Evolutionary conservation across 768 basidiomycete species (phyloP).

Genomic region (Megacollybia marginata): DNA sequence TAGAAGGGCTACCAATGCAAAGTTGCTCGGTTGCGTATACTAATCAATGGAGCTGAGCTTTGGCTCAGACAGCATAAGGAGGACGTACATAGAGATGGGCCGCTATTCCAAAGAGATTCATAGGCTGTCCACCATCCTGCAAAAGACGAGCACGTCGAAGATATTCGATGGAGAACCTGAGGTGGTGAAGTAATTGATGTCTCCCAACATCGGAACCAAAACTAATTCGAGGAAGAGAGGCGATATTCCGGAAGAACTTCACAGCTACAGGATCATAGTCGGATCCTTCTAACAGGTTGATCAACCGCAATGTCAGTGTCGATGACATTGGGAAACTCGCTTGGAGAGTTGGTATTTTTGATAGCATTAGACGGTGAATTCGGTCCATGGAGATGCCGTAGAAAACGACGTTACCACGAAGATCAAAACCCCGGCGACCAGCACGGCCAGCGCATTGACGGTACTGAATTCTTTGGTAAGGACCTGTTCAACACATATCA

Average conservation of each 20-base stretch:
- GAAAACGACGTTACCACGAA: conserved; percentile 66
- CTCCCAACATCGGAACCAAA: conserved; percentile 47
- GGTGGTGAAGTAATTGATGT: conserved; percentile 54
- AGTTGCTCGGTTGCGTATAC: conserved; percentile 65
- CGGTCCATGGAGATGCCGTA: conserved; percentile 60
- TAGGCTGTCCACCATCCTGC: conserved; percentile 44
- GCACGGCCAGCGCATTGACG: conserved; percentile 72
- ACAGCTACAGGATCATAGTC: conserved; percentile 38
- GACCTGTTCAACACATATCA: background rate
- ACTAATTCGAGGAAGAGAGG: conserved; percentile 52
- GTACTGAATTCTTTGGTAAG: conserved; percentile 31
- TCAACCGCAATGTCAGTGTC: conserved; percentile 56
- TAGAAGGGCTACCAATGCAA: conserved; percentile 54
- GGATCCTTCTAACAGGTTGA: conserved; percentile 61
- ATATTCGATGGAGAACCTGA: conserved; percentile 68
- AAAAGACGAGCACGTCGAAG: conserved; percentile 51
- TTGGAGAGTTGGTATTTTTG: conserved; percentile 52
- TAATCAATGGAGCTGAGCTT: conserved; percentile 7
- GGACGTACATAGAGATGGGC: conserved; percentile 41
- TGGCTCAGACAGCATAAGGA: background rate
- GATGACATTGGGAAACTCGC: conserved; percentile 63
- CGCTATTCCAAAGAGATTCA: conserved; percentile 48
- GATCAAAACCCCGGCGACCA: conserved; percentile 64
- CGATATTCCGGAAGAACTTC: conserved; percentile 41
- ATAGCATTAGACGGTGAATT: conserved; percentile 56